phyloP scores from a whole-genome alignment of 345 rosid genomes.

The Gossypium thurberi region DNA sequence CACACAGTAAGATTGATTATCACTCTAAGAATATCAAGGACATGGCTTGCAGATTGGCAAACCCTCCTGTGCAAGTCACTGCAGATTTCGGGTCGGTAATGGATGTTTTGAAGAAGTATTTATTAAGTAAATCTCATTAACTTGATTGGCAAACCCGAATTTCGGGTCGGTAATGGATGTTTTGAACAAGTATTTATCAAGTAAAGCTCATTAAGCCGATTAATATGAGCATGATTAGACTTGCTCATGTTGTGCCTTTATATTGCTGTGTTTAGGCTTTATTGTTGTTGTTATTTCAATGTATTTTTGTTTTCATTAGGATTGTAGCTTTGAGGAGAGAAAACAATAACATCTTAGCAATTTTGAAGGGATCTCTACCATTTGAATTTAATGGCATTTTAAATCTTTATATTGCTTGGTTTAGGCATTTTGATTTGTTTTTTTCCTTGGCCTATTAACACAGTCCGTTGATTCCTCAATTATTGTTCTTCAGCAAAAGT shows the following conservation, averaged over 20 bases:
- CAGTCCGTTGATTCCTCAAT: too few relatives aligned
- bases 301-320: slow-evolving; percentile 9
- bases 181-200: slow-evolving; percentile 42
- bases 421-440: too few relatives aligned
- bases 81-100: slow-evolving; percentile 83
- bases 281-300: neutral
- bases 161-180: slow-evolving; percentile 83
- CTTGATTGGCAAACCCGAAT: slow-evolving; percentile 67
- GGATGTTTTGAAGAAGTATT: slow-evolving; percentile 68
- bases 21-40: slow-evolving; percentile 68
- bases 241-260: slow-evolving; percentile 4
- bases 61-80: slow-evolving; percentile 70
- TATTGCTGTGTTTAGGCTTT: neutral
- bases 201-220: neutral
- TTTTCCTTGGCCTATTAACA: too few relatives aligned
- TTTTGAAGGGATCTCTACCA: neutral
- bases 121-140: slow-evolving; percentile 14
- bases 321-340: slow-evolving; percentile 8
- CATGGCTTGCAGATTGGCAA: slow-evolving; percentile 73
- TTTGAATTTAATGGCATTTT: slow-evolving; percentile 1
- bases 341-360: neutral
- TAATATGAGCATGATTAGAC: slow-evolving; percentile 8
- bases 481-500: too few relatives aligned
- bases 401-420: neutral
- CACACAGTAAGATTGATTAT: slow-evolving; percentile 76